These are phyloP conservation scores for Chamaecyparis obtusa DNA, from an alignment of 75 land plant species.

Conservation along the genomic window DNA sequence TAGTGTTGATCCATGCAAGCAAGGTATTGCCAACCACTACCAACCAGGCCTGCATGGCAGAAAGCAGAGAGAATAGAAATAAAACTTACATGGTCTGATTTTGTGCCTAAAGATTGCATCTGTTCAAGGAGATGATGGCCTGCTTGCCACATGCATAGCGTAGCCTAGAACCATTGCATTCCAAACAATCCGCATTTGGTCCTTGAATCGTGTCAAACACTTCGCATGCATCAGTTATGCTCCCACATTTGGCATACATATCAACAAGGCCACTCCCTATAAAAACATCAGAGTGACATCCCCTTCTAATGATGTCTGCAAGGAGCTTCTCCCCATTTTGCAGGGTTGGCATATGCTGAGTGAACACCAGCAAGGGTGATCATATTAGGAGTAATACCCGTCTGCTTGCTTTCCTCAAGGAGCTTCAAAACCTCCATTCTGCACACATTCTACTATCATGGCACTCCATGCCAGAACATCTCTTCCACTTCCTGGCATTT, in stretches of 20 bases:
- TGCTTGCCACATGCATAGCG: slow-evolving; percentile 27
- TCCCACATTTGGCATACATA: too few species aligned
- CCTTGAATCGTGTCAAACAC: slow-evolving; percentile 47
- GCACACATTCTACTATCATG: slow-evolving; percentile 50
- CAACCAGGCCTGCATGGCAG: slow-evolving; percentile 47
- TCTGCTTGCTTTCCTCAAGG: slow-evolving; percentile 41
- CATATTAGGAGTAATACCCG: slow-evolving; percentile 29
- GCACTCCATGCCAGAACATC: slow-evolving; percentile 56
- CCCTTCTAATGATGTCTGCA: too few species aligned
- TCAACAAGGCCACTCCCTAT: too few species aligned
- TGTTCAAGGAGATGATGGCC: slow-evolving; percentile 41
- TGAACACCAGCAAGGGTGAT: slow-evolving; percentile 58
- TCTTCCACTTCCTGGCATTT: slow-evolving; percentile 18
- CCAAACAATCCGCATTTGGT: slow-evolving; percentile 57
- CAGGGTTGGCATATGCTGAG: slow-evolving; percentile 63
- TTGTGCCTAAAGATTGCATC: slow-evolving; percentile 36
- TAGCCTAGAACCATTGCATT: slow-evolving; percentile 72
- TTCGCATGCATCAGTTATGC: too few species aligned
- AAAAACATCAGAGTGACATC: too few species aligned
- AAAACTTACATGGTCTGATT: slow-evolving; percentile 63
- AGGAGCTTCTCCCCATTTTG: slow-evolving; percentile 51
- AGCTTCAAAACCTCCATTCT: too few species aligned
- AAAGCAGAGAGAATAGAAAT: slow-evolving; percentile 72
- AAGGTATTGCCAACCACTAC: slow-evolving; percentile 48
- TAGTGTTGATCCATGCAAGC: slow-evolving; percentile 44